Evolutionary conservation across 192 early-diverging fungal genomes (phyloP).

Genomic region (Jimgerdemannia flammicorona): DNA sequence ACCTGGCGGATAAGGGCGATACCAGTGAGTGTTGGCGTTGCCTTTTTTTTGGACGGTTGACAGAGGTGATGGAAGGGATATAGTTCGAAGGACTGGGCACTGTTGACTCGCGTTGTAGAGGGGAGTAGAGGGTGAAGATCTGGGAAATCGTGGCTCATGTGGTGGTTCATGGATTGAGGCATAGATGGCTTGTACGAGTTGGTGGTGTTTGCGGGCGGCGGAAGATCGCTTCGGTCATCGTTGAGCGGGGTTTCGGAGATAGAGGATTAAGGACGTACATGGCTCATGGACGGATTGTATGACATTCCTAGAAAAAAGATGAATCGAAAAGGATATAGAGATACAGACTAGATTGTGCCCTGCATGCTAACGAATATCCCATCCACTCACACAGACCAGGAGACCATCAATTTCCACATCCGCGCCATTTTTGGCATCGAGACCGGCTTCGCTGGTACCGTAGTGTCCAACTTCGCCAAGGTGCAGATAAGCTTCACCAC

Average conservation of each 20-base stretch:
- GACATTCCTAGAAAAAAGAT: no score
- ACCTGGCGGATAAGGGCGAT: slow-evolving; percentile 82
- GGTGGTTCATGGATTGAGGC: no score
- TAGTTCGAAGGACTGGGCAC: not conserved
- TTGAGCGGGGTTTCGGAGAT: not conserved
- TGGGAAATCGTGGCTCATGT: no score
- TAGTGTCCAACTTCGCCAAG: slow-evolving; percentile 76
- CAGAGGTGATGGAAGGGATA: no score
- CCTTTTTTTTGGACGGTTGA: no score
- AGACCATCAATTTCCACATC: slow-evolving; percentile 68
- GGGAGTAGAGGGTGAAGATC: no score
- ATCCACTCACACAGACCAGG: slow-evolving; percentile 56
- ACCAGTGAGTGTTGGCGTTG: slow-evolving; percentile 55
- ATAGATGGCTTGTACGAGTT: no score
- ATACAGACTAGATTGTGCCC: no score
- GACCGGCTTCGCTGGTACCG: slow-evolving; percentile 79
- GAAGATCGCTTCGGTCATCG: not conserved
- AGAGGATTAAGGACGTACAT: no score
- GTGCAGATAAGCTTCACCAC: slow-evolving; percentile 32
- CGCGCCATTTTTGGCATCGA: slow-evolving; percentile 73
- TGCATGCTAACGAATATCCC: not conserved
- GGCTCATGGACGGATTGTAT: not conserved
- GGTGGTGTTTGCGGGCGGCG: no score
- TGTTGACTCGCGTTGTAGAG: not conserved
- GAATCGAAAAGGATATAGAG: no score